Evolutionary conservation across 164 flowering plant species (phyloP).

Genomic region (Magnolia sinica): DNA sequence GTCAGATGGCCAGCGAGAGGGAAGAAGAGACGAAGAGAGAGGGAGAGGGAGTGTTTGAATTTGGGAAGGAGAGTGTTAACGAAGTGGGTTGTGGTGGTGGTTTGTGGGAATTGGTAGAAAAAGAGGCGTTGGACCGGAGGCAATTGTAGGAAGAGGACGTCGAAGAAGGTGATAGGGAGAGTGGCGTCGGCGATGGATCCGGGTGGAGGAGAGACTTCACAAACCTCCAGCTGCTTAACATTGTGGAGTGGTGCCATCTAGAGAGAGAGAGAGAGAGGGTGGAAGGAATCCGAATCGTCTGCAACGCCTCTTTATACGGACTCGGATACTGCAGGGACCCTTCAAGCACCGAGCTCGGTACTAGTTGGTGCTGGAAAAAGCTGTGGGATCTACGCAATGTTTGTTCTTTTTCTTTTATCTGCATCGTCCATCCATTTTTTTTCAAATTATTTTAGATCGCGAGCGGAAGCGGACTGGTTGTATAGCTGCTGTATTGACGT

Average conservation of each 20-base stretch:
- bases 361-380: too few relatives aligned
- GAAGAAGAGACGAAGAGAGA: constrained; percentile 37
- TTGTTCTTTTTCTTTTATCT: too few relatives aligned
- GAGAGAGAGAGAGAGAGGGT: not conserved
- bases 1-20: constrained; percentile 35
- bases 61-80: constrained; percentile 17
- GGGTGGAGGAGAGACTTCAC: constrained; percentile 9
- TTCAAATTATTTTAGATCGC: too few relatives aligned
- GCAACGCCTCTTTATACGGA: too few relatives aligned
- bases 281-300: too few relatives aligned
- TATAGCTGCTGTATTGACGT: too few relatives aligned
- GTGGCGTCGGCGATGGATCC: not conserved
- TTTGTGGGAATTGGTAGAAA: constrained; percentile 3
- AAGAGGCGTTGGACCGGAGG: constrained; percentile 9
- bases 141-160: not conserved
- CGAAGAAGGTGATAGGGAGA: constrained; percentile 12
- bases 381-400: too few relatives aligned
- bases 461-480: too few relatives aligned
- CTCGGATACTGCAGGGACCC: too few relatives aligned
- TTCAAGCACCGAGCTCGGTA: too few relatives aligned
- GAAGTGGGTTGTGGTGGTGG: constrained; percentile 3
- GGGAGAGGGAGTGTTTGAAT: constrained; percentile 37
- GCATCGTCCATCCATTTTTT: too few relatives aligned
- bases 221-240: not conserved
- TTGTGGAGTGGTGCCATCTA: not conserved